phyloP scores from a whole-genome alignment of 192 early-diverging fungal species.

The Podila epigama region DNA sequence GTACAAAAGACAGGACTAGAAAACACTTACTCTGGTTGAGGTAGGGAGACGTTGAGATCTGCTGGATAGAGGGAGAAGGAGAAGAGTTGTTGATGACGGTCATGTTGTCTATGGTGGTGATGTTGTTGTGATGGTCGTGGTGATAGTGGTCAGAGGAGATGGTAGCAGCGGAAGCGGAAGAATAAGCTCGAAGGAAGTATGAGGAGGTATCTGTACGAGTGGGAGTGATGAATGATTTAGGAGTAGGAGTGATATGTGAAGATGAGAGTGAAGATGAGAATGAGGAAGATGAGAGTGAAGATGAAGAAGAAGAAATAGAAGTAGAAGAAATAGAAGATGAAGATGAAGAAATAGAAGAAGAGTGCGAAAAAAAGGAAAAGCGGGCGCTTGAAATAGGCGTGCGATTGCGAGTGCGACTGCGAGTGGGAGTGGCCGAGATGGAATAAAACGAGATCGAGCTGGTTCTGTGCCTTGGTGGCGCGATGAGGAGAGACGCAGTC shows the following conservation, averaged over 20 bases:
- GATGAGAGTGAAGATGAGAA: neutral
- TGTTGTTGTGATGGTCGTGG: constrained; percentile 3
- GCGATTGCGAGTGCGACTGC: no score
- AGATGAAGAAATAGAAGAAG: neutral
- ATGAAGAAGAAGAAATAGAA: neutral
- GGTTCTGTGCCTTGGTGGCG: neutral
- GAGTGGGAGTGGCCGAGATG: constrained; percentile 1
- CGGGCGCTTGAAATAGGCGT: constrained; percentile 3
- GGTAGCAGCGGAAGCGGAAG: constrained; percentile 17
- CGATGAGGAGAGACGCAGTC: constrained; percentile 1
- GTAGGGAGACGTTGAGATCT: constrained; percentile 43
- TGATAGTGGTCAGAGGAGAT: neutral
- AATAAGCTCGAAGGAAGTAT: constrained; percentile 6
- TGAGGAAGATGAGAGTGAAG: neutral
- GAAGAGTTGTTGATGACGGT: constrained; percentile 32
- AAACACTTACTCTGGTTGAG: constrained; percentile 44
- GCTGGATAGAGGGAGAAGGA: constrained; percentile 23
- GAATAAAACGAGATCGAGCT: neutral
- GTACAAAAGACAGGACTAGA: neutral
- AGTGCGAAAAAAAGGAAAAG: neutral
- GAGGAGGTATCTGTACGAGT: no score
- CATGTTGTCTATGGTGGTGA: constrained; percentile 35
- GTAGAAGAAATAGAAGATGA: constrained; percentile 2
- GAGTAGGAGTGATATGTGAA: neutral
- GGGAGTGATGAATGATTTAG: neutral